These are phyloP conservation scores for Colletotrichum coccodes DNA, from an alignment of 2,329 filamentous ascomycete genomes.

Conservation along the genomic window DNA sequence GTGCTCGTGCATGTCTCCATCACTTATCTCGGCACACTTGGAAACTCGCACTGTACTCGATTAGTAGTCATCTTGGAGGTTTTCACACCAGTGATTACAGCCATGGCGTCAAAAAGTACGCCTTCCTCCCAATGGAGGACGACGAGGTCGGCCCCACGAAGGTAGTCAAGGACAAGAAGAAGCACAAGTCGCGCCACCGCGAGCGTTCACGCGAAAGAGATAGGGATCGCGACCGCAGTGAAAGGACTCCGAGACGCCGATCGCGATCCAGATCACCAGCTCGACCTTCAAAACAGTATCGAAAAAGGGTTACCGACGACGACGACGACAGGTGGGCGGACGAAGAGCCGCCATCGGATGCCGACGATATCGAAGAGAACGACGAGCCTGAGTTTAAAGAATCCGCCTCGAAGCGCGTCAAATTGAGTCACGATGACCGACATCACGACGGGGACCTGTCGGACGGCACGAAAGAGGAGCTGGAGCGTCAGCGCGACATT, in stretches of 20 bases:
- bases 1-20: not conserved
- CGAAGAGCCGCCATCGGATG: slow-evolving; percentile 67
- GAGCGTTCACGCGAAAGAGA: slow-evolving; percentile 49
- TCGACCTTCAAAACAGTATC: slow-evolving; percentile 53
- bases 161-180: slow-evolving; percentile 61
- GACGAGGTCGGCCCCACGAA: slow-evolving; percentile 67
- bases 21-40: not conserved
- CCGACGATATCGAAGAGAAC: slow-evolving; percentile 48
- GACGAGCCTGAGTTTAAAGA: slow-evolving; percentile 71
- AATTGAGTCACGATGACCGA: slow-evolving; percentile 67
- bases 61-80: not conserved
- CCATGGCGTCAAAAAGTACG: slow-evolving; percentile 70
- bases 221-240: slow-evolving; percentile 45
- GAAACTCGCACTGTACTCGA: not conserved
- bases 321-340: slow-evolving; percentile 88
- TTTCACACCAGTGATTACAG: not conserved
- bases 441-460: slow-evolving; percentile 59
- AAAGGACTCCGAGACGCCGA: slow-evolving; percentile 38
- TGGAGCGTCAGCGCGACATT: slow-evolving; percentile 72
- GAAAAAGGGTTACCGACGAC: slow-evolving; percentile 49
- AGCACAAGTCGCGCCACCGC: slow-evolving; percentile 49
- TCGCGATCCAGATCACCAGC: slow-evolving; percentile 47
- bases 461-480: slow-evolving; percentile 67
- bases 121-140: slow-evolving; percentile 74
- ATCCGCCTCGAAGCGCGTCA: slow-evolving; percentile 76